Base-by-base conservation (phyloP, 1,284 basidiomycete species). In the Tilletia horrida region DNA sequence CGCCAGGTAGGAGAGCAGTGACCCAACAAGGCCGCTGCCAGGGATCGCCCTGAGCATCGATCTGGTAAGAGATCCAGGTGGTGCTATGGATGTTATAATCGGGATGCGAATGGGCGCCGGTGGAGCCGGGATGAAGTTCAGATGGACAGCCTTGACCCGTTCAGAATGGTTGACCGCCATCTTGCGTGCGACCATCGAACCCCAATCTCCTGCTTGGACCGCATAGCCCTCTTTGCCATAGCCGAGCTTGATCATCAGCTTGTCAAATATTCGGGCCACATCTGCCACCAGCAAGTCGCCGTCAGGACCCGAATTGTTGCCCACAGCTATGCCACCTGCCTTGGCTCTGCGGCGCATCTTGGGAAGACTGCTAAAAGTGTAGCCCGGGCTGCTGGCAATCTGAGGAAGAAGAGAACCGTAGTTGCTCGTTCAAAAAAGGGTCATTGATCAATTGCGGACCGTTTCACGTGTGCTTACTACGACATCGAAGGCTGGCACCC, bases 311-410 rank as follows among this genome's bases (percentile, higher is more conserved):
- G 61, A 50, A 14, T 55, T 21, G 31, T 62, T 55, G 25, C 59
- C 48, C 14, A 14, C 21, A 3, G 43, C 42, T 6, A 44, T 52
- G 21, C 43, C 50, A 23, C 48, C 18, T 3, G 29, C 59, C 40
- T 62, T 50, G 42, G 42, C 29, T 25, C 40, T 43, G 27, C 23
- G 35, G 31, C 61, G 40, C 9, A 70, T 62, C 23, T 16, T 61
- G 18, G 71, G 66, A 6, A 48, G 18, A 13, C 52, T 42, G 21
- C 73, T 75, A 43, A 72, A 78, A 4, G 71, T 67, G 67, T 80
- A 82, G 16, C 82, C 82, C 0, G 80, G 75, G 48, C 78, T 72
- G 31, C 74, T 80, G 1, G 81, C 80, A 2, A 59, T 59, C 55
- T 59, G 55, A 6, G 1, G 25, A n/a, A 18, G 29, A 7, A 40